Conservation (phyloP, 768 basidiomycete species). For the Lactarius indigo region DNA sequence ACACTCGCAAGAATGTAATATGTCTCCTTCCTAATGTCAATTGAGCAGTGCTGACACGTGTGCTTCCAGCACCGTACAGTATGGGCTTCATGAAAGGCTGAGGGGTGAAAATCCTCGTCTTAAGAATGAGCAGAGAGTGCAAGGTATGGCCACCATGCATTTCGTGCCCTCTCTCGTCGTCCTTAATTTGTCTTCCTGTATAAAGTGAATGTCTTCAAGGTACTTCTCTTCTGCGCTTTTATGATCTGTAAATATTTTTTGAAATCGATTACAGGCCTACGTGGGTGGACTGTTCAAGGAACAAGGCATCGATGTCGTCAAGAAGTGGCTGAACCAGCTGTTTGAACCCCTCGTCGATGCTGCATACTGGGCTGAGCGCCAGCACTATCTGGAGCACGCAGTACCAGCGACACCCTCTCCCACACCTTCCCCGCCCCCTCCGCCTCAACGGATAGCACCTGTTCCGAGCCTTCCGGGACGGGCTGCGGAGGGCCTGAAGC, state of each 20-base stretch:
- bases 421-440: not conserved
- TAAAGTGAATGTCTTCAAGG: conserved; percentile 18
- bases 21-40: not conserved
- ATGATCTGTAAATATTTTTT: not conserved
- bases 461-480: not conserved
- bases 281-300: conserved; percentile 19
- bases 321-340: conserved; percentile 6
- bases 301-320: conserved; percentile 6
- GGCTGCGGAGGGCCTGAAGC: not conserved
- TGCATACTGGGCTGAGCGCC: conserved; percentile 4
- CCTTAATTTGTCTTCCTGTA: not conserved
- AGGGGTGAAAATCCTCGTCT: not conserved
- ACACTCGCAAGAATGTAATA: conserved; percentile 11
- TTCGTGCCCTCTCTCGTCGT: not conserved
- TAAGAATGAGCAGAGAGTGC: not conserved
- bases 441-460: not conserved
- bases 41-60: not conserved
- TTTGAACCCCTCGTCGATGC: not conserved
- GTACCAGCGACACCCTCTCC: not conserved
- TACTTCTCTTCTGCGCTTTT: not conserved
- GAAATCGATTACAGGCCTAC: conserved; percentile 7
- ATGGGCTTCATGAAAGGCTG: conserved; percentile 1
- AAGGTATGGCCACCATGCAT: not conserved
- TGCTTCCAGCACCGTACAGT: not conserved
- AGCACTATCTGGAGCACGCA: not conserved